Conservation (phyloP, 1,139 yeast genomes). For the Debaryomycetaceae sp. region DNA sequence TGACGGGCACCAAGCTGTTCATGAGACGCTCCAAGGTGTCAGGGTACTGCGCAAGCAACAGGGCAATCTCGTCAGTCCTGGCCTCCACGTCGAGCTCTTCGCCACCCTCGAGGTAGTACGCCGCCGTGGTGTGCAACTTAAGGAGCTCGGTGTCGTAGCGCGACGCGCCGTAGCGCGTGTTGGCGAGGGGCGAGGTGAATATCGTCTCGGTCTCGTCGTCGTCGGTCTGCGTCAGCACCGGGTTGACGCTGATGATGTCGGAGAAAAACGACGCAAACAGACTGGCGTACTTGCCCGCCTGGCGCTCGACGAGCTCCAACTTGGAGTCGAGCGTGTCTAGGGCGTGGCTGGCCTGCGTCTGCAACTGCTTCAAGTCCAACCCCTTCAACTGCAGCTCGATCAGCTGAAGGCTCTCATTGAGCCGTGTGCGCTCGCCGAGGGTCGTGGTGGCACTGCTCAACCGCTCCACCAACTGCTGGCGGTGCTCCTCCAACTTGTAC, state of each 20-base stretch:
- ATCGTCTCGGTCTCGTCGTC: slow-evolving; percentile 14
- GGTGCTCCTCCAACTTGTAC: slow-evolving; percentile 39
- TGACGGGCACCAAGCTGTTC: slow-evolving; percentile 65
- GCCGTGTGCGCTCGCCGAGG: slow-evolving; percentile 21
- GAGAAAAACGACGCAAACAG: slow-evolving; percentile 58
- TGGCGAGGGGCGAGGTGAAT: slow-evolving; percentile 19
- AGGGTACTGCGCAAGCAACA: slow-evolving; percentile 44
- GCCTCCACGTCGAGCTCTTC: slow-evolving; percentile 40
- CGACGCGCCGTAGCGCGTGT: slow-evolving; percentile 33
- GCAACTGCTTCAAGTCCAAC: slow-evolving; percentile 10
- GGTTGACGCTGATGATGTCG: slow-evolving; percentile 42
- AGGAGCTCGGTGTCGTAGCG: slow-evolving; percentile 39
- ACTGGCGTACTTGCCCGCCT: slow-evolving; percentile 55
- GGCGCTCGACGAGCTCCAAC: slow-evolving; percentile 61
- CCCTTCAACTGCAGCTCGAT: slow-evolving; percentile 32
- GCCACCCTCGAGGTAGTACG: slow-evolving; percentile 14
- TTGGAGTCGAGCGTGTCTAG: slow-evolving; percentile 65
- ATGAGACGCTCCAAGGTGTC: slow-evolving; percentile 50
- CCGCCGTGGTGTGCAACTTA: slow-evolving; percentile 33
- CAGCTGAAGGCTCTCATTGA: slow-evolving; percentile 23
- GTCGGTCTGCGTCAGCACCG: slow-evolving; percentile 10
- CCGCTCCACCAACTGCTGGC: slow-evolving; percentile 31
- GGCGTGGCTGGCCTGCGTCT: slow-evolving; percentile 48
- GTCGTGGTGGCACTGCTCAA: slow-evolving; percentile 28
- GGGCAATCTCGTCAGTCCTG: slow-evolving; percentile 51